Evolutionary conservation across 176 grass and related monocot genomes (phyloP), one percentile per base, ranked within the genome.

Genomic region (Raddia distichophylla): DNA sequence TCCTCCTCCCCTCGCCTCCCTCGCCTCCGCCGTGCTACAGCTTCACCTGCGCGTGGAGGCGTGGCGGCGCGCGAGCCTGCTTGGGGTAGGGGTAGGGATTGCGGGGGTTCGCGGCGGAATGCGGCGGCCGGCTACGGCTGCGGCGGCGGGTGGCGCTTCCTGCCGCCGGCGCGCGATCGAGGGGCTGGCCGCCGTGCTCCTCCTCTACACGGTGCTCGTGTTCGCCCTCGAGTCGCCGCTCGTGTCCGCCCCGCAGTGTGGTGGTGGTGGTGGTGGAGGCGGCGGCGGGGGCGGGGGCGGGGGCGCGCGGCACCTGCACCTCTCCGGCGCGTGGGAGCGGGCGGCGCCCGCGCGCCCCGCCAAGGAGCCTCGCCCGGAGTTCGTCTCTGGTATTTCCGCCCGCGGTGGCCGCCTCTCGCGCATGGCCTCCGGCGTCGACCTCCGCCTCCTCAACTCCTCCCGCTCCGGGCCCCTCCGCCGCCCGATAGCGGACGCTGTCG

Each of bases 211-310:
- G 49, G 20, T 80, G 47, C 49, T 91, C 16, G 69, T 87, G 12
- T 47, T 87, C 57, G 43, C 75, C 49, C 72, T 86, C 76, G 85
- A 87, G 89, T 87, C 73, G 56, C 88, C 88, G 20, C 59, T 84
- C 64, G 57, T 81, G 42, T 77, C 51, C 80, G 60, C 33, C n/a
- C 48, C 57, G 11, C 15, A 40, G 37, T 75, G 58, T 1, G 51
- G 8, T 40, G 73, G 51, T 9, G 55, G 69, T 5, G 78, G 40
- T 6, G 49, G 5, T 19, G 72, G 55, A 2, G 66, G 78, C 0
- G 57, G 37, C 5, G 47, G 60, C 0, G 11, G 45, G 17, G 65
- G 54, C 0, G 11, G 45, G 17, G 65, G 54, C 10, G 43, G 13
- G 37, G 37, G 37, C 2, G 59, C 50, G 5, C 66, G 60, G 65